These are phyloP conservation scores for Chrysanthemum seticuspe DNA, from an alignment of 129 eudicot species.

Conservation along the genomic window DNA sequence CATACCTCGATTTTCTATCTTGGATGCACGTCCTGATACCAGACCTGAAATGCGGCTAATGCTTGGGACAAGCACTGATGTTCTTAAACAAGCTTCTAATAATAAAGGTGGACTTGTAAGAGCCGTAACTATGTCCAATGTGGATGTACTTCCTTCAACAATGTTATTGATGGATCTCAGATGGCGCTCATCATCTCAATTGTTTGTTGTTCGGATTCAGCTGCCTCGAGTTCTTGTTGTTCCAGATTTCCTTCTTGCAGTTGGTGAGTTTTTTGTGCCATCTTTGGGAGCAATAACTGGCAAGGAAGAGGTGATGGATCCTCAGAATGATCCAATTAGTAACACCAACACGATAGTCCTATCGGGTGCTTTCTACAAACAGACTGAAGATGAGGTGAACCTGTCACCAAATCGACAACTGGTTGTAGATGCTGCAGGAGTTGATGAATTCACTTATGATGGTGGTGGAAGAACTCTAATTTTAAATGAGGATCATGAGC, in stretches of 20 bases:
- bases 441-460: slow-evolving; percentile 83
- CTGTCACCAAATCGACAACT: slow-evolving; percentile 75
- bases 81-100: slow-evolving; percentile 44
- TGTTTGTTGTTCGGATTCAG: slow-evolving; percentile 79
- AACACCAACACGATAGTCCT: slow-evolving; percentile 55
- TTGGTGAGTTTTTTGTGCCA: slow-evolving; percentile 91
- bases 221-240: slow-evolving; percentile 95
- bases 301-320: slow-evolving; percentile 94
- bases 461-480: slow-evolving; percentile 81
- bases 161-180: slow-evolving; percentile 88
- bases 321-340: slow-evolving; percentile 81
- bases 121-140: slow-evolving; percentile 37
- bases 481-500: slow-evolving; percentile 56
- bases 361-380: slow-evolving; percentile 56
- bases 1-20: slow-evolving; percentile 67
- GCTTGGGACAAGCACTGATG: slow-evolving; percentile 90
- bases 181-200: slow-evolving; percentile 76
- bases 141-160: slow-evolving; percentile 68
- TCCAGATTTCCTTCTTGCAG: slow-evolving; percentile 93
- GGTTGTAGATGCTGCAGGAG: slow-evolving; percentile 74
- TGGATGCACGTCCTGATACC: slow-evolving; percentile 83
- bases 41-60: slow-evolving; percentile 94
- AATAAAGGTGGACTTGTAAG: slow-evolving; percentile 37
- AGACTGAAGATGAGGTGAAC: slow-evolving; percentile 64
- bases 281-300: slow-evolving; percentile 85